A percentile compares a stretch with the other conserved stretches of the same genome.
Conservation (phyloP, 1,284 basidiomycete species). For the Trichosporon sp. region DNA sequence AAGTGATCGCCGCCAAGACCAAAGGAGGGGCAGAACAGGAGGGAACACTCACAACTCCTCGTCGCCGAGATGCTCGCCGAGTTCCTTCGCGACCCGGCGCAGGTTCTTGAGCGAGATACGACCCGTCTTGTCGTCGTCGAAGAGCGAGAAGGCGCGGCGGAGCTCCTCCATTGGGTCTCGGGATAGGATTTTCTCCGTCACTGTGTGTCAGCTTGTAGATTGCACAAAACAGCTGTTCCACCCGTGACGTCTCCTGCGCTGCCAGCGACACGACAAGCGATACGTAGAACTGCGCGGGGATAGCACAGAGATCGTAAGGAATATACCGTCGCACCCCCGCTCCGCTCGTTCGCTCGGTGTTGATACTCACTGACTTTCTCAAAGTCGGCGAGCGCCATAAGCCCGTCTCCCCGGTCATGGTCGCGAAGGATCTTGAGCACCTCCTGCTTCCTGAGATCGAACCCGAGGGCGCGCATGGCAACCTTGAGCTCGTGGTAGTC, state of each 20-base stretch:
- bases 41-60: slow-evolving; percentile 82
- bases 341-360: neutral
- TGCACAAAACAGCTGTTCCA: too few relatives aligned
- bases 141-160: slow-evolving; percentile 89
- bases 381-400: slow-evolving; percentile 95
- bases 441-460: slow-evolving; percentile 97
- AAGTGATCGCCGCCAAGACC: neutral
- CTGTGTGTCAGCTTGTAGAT: slow-evolving; percentile 58
- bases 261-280: too few relatives aligned
- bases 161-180: slow-evolving; percentile 98
- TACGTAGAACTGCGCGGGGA: too few relatives aligned
- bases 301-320: too few relatives aligned
- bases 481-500: slow-evolving; percentile 99
- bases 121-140: slow-evolving; percentile 94
- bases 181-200: slow-evolving; percentile 89
- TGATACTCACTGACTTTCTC: slow-evolving; percentile 87
- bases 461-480: slow-evolving; percentile 95
- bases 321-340: neutral
- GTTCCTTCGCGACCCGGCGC: slow-evolving; percentile 91
- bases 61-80: slow-evolving; percentile 93
- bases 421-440: slow-evolving; percentile 93
- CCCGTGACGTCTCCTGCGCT: too few relatives aligned
- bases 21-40: neutral
- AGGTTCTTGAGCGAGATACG: slow-evolving; percentile 92
- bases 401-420: slow-evolving; percentile 85